These are phyloP conservation scores for Solanum chaucha DNA, from an alignment of 257 asterid species.

Conservation along the genomic window DNA sequence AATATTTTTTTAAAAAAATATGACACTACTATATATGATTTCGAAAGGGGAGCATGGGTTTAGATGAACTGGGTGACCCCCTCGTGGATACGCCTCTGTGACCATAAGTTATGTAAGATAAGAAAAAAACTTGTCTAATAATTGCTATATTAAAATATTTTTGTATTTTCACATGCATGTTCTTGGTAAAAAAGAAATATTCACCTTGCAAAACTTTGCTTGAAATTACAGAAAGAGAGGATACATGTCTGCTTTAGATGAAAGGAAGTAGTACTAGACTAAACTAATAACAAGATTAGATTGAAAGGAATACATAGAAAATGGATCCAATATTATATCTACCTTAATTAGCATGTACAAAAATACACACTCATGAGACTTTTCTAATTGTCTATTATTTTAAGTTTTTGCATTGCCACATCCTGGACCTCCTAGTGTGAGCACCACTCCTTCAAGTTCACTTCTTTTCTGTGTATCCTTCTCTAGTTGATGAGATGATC, in stretches of 20 bases:
- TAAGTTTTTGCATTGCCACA: constrained; percentile 17
- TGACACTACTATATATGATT: no score
- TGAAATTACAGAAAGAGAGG: neutral
- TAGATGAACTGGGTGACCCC: no score
- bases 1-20: no score
- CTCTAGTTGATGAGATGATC: constrained; percentile 11
- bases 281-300: neutral
- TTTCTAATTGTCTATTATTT: neutral
- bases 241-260: neutral
- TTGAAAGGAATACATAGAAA: neutral
- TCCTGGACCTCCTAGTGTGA: constrained; percentile 78
- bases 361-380: neutral
- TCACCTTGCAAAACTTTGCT: neutral
- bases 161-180: neutral
- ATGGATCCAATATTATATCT: neutral
- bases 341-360: constrained; percentile 2
- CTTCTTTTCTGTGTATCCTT: constrained; percentile 25
- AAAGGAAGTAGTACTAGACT: neutral
- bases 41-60: rapidly evolving
- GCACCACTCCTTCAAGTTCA: constrained; percentile 74
- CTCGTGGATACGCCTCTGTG: neutral
- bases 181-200: neutral
- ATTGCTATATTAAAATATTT: neutral
- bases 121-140: neutral
- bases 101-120: neutral